Evolutionary conservation across 768 basidiomycete species (phyloP).

Genomic region (Amanita polypyramis): DNA sequence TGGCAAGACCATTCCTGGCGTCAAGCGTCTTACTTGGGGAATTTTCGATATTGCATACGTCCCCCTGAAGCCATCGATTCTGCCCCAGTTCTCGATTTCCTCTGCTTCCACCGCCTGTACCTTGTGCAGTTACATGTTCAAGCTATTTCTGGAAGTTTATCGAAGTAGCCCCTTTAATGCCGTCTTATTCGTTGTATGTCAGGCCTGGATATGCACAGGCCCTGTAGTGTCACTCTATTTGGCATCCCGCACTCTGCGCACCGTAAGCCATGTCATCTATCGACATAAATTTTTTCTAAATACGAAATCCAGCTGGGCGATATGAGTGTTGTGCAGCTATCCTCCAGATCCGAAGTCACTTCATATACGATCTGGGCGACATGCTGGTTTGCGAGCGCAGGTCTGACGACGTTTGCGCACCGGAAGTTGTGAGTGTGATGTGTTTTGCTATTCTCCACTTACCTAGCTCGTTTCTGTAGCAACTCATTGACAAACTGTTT

Average conservation of each 20-base stretch:
- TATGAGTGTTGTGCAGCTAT: not conserved
- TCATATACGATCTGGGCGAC: not conserved
- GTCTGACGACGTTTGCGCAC: not conserved
- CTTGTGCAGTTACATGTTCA: slow-evolving; percentile 5
- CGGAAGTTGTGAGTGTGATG: not conserved
- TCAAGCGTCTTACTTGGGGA: slow-evolving; percentile 20
- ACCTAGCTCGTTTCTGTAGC: slow-evolving; percentile 9
- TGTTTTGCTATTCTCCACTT: not conserved
- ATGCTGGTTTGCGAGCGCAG: not conserved
- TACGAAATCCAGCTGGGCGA: not conserved
- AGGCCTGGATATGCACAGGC: not conserved
- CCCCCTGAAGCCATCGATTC: slow-evolving; percentile 6
- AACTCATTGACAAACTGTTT: slow-evolving; percentile 6
- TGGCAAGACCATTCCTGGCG: slow-evolving; percentile 1
- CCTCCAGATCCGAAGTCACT: not conserved
- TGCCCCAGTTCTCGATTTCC: slow-evolving; percentile 1
- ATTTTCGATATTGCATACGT: slow-evolving; percentile 26
- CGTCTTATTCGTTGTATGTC: not conserved
- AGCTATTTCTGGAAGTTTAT: not conserved
- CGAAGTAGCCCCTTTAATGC: not conserved
- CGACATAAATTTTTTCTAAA: not conserved
- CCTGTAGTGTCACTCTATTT: not conserved
- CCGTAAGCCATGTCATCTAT: not conserved
- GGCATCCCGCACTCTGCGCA: not conserved
- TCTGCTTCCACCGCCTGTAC: slow-evolving; percentile 3